phyloP scores from a whole-genome alignment of 345 rosid genomes.

The Erucastrum elatum region DNA sequence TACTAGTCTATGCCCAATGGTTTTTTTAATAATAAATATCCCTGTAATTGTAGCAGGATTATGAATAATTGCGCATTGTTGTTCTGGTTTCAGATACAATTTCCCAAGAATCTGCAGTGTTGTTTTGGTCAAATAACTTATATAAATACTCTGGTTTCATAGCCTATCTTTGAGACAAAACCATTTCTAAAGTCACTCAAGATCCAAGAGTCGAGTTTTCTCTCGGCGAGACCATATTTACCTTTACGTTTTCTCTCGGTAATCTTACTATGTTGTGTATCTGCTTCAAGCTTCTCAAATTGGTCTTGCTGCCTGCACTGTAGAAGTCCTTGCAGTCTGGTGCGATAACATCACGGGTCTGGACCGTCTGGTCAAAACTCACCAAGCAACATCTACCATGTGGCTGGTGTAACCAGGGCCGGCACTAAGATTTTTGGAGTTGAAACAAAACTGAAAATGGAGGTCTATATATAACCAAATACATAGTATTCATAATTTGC shows the following conservation, averaged over 20 bases:
- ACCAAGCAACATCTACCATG: no score
- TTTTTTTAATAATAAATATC: conserved; percentile 22
- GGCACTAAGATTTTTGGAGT: no score
- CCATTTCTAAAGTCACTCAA: no score
- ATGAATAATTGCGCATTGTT: conserved; percentile 10
- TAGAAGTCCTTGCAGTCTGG: background rate
- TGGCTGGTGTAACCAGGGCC: no score
- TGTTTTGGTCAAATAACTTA: background rate
- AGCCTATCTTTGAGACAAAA: background rate
- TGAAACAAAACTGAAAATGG: no score
- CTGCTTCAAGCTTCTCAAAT: background rate
- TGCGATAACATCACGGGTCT: background rate
- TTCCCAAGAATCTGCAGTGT: background rate
- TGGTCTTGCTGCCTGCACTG: background rate
- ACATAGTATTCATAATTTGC: no score
- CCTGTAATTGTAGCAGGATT: conserved; percentile 32
- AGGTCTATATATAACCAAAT: no score
- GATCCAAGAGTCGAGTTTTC: no score
- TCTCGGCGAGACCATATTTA: no score
- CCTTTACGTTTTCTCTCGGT: background rate
- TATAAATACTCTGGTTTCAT: background rate
- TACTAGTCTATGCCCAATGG: conserved; percentile 2
- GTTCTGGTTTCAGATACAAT: background rate
- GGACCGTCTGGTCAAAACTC: background rate
- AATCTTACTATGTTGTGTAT: background rate